Percentiles rank a stretch among this genome's conserved stretches.
phyloP scores from a whole-genome alignment of 2,329 filamentous ascomycete species.

The Canariomyces notabilis region DNA sequence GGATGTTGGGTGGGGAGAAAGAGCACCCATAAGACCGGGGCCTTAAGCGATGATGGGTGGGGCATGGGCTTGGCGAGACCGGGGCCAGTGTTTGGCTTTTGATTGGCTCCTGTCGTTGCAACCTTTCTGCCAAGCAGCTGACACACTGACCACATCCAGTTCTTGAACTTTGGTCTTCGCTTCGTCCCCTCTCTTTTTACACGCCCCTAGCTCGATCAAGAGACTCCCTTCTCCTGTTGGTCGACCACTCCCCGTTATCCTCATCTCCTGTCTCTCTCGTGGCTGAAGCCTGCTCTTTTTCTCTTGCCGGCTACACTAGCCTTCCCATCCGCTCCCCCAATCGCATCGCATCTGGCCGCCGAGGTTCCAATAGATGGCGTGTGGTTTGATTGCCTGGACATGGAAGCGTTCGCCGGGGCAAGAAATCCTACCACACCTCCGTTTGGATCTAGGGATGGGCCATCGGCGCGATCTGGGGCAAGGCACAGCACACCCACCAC shows the following conservation, averaged over 20 bases:
- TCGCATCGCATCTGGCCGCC: not conserved
- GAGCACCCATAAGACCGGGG: constrained; percentile 16
- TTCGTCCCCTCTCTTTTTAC: too few species aligned
- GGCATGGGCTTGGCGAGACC: constrained; percentile 17
- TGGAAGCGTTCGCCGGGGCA: not conserved
- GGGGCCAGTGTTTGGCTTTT: not conserved
- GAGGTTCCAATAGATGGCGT: not conserved
- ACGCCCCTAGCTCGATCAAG: too few species aligned
- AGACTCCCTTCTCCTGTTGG: not conserved
- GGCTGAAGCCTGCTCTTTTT: not conserved
- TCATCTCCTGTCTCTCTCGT: constrained; percentile 5
- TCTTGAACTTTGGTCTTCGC: constrained; percentile 15
- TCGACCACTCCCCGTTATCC: not conserved
- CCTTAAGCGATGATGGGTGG: constrained; percentile 19
- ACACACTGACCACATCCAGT: constrained; percentile 34
- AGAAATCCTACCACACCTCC: not conserved
- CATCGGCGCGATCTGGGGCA: not conserved
- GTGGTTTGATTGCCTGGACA: too few species aligned
- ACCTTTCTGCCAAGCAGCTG: constrained; percentile 34
- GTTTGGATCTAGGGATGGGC: not conserved
- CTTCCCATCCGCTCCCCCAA: not conserved
- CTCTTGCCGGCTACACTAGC: not conserved
- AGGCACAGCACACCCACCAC: not conserved
- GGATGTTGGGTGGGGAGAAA: constrained; percentile 19
- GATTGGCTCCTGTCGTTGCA: constrained; percentile 22